Conservation (phyloP, 2,329 filamentous ascomycete genomes). For the Fusarium siculi region DNA sequence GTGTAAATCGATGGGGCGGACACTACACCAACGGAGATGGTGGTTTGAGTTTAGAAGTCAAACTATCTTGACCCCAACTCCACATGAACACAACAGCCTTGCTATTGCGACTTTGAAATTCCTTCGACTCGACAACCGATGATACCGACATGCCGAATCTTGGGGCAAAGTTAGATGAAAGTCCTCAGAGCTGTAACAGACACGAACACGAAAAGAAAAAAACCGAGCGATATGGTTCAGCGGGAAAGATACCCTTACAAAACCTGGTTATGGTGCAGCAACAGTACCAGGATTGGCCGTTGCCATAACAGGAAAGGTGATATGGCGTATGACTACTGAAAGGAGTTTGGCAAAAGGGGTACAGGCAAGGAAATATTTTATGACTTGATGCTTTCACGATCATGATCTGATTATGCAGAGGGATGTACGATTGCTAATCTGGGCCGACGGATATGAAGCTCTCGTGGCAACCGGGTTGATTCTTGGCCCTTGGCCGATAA, state of each 20-base stretch:
- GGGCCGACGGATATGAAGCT: neutral
- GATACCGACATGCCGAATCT: neutral
- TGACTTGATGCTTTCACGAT: constrained; percentile 32
- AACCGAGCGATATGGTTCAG: neutral
- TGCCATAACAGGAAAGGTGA: neutral
- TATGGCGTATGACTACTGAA: neutral
- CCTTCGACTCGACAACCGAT: neutral
- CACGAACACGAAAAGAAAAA: neutral
- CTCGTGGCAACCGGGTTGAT: neutral
- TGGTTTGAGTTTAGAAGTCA: neutral
- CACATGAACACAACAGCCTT: neutral
- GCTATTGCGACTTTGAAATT: constrained; percentile 24
- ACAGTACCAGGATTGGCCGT: neutral
- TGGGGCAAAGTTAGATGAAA: neutral
- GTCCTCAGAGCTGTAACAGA: neutral
- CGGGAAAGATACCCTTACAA: neutral
- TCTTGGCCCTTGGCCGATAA: neutral
- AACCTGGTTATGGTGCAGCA: neutral
- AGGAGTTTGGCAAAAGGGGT: neutral
- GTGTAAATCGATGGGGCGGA: neutral
- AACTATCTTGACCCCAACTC: neutral
- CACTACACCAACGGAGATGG: neutral
- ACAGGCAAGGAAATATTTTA: neutral
- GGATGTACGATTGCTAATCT: neutral
- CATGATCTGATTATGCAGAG: neutral